These are phyloP conservation scores for Epichloe gansuensis DNA, from an alignment of 2,329 filamentous ascomycete genomes.

Conservation along the genomic window DNA sequence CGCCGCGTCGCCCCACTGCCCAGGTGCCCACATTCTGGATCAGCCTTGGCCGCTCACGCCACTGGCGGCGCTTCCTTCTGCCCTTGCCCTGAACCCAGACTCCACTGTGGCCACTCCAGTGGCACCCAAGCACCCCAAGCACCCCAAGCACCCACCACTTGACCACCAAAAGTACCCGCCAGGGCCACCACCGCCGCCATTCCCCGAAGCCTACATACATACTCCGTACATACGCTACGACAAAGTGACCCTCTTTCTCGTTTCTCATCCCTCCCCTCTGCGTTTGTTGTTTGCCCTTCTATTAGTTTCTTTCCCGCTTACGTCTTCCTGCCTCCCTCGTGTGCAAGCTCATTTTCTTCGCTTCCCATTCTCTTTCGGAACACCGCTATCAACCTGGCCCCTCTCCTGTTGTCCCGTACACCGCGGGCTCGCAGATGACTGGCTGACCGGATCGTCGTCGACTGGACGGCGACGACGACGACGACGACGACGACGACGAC, in stretches of 20 bases:
- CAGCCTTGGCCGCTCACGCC: background rate
- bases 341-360: background rate
- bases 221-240: background rate
- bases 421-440: constrained; percentile 5
- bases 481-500: background rate
- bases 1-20: no score
- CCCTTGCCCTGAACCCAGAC: background rate
- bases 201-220: background rate
- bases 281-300: background rate
- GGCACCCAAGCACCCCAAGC: no score
- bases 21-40: background rate
- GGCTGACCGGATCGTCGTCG: constrained; percentile 6
- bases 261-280: background rate
- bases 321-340: background rate
- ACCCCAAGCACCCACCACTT: no score
- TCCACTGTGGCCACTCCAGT: background rate
- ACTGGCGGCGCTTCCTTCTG: background rate
- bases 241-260: background rate
- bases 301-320: background rate
- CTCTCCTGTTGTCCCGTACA: background rate
- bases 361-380: background rate
- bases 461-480: constrained; percentile 2
- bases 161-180: background rate
- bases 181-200: background rate
- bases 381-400: background rate